These are phyloP conservation scores for Candida anglica DNA, from an alignment of 805 yeast species.

Conservation along the genomic window DNA sequence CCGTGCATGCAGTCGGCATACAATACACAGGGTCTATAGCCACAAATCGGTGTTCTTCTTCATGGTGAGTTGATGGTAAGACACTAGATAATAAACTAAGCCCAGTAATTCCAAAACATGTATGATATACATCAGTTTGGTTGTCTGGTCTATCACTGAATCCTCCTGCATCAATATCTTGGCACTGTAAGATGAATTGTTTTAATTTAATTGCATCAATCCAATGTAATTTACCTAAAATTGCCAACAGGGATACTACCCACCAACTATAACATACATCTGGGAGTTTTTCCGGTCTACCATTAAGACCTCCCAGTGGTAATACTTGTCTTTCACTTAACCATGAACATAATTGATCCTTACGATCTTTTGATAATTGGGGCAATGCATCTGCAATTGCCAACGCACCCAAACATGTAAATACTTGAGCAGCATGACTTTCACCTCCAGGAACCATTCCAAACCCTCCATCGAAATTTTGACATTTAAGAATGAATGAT, in stretches of 20 bases:
- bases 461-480: conserved; percentile 93
- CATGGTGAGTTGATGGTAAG: too few relatives aligned
- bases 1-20: conserved; percentile 55
- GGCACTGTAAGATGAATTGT: conserved; percentile 69
- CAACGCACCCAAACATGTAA: conserved; percentile 79
- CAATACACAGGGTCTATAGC: conserved; percentile 84
- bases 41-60: neutral
- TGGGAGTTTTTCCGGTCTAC: conserved; percentile 92
- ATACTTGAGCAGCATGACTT: conserved; percentile 89
- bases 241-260: conserved; percentile 76
- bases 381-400: conserved; percentile 64
- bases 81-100: conserved; percentile 72
- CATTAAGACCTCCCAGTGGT: conserved; percentile 86
- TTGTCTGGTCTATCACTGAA: conserved; percentile 90
- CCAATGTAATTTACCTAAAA: conserved; percentile 68
- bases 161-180: conserved; percentile 80
- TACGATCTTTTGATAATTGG: conserved; percentile 20
- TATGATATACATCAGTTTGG: conserved; percentile 90
- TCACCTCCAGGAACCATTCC: conserved; percentile 95
- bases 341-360: conserved; percentile 70
- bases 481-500: conserved; percentile 62
- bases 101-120: conserved; percentile 87
- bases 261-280: conserved; percentile 99
- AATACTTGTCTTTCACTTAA: conserved; percentile 80
- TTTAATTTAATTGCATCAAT: conserved; percentile 63